Percentiles rank a stretch among this genome's conserved stretches.
Evolutionary conservation across 2,329 filamentous ascomycete species (phyloP).

Genomic region (Hypocrella siamensis): DNA sequence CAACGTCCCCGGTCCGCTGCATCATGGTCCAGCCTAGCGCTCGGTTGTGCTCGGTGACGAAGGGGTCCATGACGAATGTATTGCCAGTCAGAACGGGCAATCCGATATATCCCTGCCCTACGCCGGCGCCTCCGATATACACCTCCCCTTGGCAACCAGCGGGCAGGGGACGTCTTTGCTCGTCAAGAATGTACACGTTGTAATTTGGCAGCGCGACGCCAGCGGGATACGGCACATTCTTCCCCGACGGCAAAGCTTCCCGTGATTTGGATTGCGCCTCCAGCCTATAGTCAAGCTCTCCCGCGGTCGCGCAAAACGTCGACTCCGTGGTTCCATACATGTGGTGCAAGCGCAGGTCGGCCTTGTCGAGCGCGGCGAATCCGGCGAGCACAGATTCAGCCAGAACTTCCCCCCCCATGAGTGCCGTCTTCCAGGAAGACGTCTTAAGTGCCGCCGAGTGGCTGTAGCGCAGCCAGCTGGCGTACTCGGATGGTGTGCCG

Average conservation of each 20-base stretch:
- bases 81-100: constrained; percentile 5
- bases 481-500: constrained; percentile 25
- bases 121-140: constrained; percentile 13
- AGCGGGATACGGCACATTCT: no score
- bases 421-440: constrained; percentile 6
- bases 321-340: no score
- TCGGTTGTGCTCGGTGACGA: constrained; percentile 5
- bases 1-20: constrained; percentile 18
- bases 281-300: no score
- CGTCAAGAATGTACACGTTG: background rate
- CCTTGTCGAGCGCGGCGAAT: no score
- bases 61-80: constrained; percentile 2
- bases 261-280: no score
- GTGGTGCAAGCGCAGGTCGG: no score
- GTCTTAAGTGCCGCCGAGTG: constrained; percentile 2
- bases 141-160: constrained; percentile 17
- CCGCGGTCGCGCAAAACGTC: no score
- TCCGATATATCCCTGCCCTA: constrained; percentile 21
- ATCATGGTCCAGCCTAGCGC: constrained; percentile 2
- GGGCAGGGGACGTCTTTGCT: background rate
- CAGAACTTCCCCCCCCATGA: constrained; percentile 14
- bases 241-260: no score
- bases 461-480: constrained; percentile 12
- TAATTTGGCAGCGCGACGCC: background rate
- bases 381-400: constrained; percentile 4